phyloP scores from a whole-genome alignment of 2,329 filamentous ascomycete genomes.

The Aspergillus eucalypticola region DNA sequence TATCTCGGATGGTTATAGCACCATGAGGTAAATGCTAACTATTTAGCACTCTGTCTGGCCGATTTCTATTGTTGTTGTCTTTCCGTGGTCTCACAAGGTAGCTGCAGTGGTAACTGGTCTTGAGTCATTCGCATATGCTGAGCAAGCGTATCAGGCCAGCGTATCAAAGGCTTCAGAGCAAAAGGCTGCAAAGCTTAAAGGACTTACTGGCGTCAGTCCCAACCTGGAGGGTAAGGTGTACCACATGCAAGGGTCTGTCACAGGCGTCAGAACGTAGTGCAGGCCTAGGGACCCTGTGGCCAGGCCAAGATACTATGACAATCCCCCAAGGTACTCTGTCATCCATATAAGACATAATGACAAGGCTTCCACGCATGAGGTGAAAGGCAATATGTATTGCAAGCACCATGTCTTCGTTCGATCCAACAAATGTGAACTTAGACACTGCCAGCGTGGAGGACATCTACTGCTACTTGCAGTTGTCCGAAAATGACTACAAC shows the following conservation, averaged over 20 bases:
- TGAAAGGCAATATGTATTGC: no score
- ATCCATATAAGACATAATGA: neutral
- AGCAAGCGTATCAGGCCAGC: neutral
- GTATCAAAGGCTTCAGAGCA: neutral
- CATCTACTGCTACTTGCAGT: slow-evolving; percentile 54
- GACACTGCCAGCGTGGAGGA: slow-evolving; percentile 43
- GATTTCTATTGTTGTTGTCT: no score
- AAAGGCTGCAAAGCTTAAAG: neutral
- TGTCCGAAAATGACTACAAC: slow-evolving; percentile 55
- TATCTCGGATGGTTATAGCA: no score
- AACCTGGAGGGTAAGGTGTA: neutral
- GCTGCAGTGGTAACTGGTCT: neutral
- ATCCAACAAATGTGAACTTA: slow-evolving; percentile 49
- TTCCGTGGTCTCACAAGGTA: no score
- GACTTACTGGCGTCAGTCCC: neutral
- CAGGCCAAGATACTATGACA: neutral
- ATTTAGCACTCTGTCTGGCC: no score
- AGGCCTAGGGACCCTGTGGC: neutral
- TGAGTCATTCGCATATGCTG: neutral
- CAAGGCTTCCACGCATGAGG: neutral
- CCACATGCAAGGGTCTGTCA: neutral
- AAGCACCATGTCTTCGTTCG: slow-evolving; percentile 26
- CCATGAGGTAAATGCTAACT: no score
- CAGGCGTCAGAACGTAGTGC: neutral
- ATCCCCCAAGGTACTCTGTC: neutral